Percentiles rank a stretch among this genome's conserved stretches.
Conservation (phyloP, 129 eudicot species). For the Arctium minus region DNA sequence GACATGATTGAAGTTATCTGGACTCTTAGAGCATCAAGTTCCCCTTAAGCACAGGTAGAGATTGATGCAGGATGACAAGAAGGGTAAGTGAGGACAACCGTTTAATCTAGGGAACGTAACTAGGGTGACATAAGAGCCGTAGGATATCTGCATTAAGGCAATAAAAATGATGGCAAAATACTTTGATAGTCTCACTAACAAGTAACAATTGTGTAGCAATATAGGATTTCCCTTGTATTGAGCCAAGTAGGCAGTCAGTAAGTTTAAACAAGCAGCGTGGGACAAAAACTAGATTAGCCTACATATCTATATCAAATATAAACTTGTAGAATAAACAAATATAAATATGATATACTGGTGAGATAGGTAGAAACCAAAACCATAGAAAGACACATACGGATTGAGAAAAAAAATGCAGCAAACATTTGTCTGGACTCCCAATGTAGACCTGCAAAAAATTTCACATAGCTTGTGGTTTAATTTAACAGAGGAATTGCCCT, state of each 20-base stretch:
- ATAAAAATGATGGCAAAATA: background rate
- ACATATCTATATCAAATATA: background rate
- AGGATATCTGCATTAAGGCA: background rate
- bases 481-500: too few species aligned
- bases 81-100: too few species aligned
- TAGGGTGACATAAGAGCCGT: background rate
- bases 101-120: too few species aligned
- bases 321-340: background rate
- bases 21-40: too few species aligned
- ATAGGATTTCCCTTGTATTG: background rate
- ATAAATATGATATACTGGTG: background rate
- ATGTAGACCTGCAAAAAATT: background rate
- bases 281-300: background rate
- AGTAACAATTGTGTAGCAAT: background rate
- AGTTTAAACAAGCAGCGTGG: constrained; percentile 3
- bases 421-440: background rate
- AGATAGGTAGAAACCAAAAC: background rate
- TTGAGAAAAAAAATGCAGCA: background rate
- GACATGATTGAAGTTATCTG: background rate
- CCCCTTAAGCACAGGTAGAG: too few species aligned
- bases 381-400: background rate
- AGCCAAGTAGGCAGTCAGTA: background rate
- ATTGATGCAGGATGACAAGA: too few species aligned
- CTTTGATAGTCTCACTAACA: background rate
- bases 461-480: too few species aligned